These are phyloP conservation scores for Aspergillus felis DNA, from an alignment of 2,329 filamentous ascomycete species.

Conservation along the genomic window DNA sequence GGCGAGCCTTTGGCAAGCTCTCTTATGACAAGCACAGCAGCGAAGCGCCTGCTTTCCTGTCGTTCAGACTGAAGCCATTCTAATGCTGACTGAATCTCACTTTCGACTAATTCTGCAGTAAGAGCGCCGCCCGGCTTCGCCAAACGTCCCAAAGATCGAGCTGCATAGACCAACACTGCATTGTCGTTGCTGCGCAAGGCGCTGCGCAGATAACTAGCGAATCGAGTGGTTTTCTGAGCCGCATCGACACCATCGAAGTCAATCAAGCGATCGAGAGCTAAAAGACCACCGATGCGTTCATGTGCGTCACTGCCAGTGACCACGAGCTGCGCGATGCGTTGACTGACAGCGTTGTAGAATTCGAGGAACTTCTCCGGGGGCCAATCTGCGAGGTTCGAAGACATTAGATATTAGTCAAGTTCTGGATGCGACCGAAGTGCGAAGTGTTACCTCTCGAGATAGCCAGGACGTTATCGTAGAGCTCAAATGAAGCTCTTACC, in stretches of 20 bases:
- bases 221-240: conserved; percentile 88
- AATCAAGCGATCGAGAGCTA: conserved; percentile 87
- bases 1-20: conserved; percentile 91
- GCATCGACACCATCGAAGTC: conserved; percentile 95
- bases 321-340: conserved; percentile 67
- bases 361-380: conserved; percentile 72
- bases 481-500: conserved; percentile 47
- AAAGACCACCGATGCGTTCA: conserved; percentile 86
- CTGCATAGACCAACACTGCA: conserved; percentile 83
- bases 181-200: conserved; percentile 89
- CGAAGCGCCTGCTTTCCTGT: conserved; percentile 88
- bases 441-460: conserved; percentile 42
- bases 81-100: conserved; percentile 90
- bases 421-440: neutral
- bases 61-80: conserved; percentile 97
- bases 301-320: conserved; percentile 80
- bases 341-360: conserved; percentile 64
- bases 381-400: conserved; percentile 56
- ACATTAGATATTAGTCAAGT: conserved; percentile 9
- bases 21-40: conserved; percentile 82
- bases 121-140: conserved; percentile 89
- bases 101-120: conserved; percentile 92
- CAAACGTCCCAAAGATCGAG: conserved; percentile 81
- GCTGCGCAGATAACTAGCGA: conserved; percentile 82
- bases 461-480: conserved; percentile 44